Base-by-base conservation (phyloP, 2,329 filamentous ascomycete species). In the Lizonia empirigonia region DNA sequence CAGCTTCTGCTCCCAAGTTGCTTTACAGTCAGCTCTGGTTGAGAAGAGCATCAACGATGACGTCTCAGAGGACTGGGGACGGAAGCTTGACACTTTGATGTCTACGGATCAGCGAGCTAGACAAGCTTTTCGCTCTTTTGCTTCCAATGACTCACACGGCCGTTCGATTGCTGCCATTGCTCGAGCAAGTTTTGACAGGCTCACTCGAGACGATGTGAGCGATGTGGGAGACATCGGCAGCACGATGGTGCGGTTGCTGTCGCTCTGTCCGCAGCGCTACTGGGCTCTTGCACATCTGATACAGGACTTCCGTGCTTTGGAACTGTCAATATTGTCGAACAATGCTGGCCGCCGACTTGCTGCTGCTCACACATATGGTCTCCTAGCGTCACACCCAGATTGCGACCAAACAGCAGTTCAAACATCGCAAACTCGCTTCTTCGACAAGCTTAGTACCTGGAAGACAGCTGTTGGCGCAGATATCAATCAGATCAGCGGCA, bases 61-160 rank as follows among this genome's bases (percentile, higher is more conserved):
- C 8, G 71, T 91, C 19, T 88, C 93, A 60, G 85, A 88, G 36
- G 89, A 93, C 56, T 97, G 94, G 94, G 88, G 91, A 68, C 81
- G 86, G 36, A 87, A 88, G 59, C 78, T 97, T 2, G 88, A 92
- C 59, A 83, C 85, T 1, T 80, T 88, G 6, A 79, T 94, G 23
- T 82, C 85, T 32, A 89, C 87, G 5, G 88, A 93, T 64, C 80
- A 87, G 50, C 76, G 80, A 36, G 84, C 85, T 9, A 82, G 90
- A 32, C 72, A 80, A 20, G 79, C 80, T 5, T 79, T 91, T 47
- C 82, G 80, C 46, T 64, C 67, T 0, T 84, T 87, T 55, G 62
- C 72, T 6, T 56, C 65, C 16, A 55, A 64, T 16, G 62, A 69
- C 26, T 55, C 69, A 22, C 72, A 74, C 58, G 64, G 67, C 20